phyloP scores from a whole-genome alignment of 2,329 filamentous ascomycete species.

The Davidsoniella neocaledoniae region DNA sequence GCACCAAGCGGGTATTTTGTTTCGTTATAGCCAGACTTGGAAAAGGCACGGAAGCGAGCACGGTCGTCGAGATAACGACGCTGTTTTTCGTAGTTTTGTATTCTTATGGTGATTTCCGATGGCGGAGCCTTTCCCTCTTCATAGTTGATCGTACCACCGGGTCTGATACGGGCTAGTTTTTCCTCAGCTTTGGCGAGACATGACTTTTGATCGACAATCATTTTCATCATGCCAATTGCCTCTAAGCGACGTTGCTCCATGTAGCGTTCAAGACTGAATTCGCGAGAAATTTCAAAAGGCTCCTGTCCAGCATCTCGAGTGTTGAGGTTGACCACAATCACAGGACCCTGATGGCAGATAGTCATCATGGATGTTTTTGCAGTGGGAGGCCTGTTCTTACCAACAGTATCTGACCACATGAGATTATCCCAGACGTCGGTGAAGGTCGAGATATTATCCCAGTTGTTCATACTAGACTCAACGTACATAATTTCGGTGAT shows the following conservation, averaged over 20 bases:
- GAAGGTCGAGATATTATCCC: slow-evolving; percentile 24
- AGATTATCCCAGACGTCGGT: slow-evolving; percentile 32
- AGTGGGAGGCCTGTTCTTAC: slow-evolving; percentile 19
- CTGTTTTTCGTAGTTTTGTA: slow-evolving; percentile 14
- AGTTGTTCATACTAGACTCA: slow-evolving; percentile 24
- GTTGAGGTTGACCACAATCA: slow-evolving; percentile 31
- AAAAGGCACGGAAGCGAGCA: slow-evolving; percentile 22
- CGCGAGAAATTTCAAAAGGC: slow-evolving; percentile 31
- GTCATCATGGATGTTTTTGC: slow-evolving; percentile 26
- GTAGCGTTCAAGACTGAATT: slow-evolving; percentile 39
- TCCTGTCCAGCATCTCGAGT: slow-evolving; percentile 24
- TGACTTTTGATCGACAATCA: slow-evolving; percentile 8
- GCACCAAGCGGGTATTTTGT: slow-evolving; percentile 22
- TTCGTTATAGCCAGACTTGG: slow-evolving; percentile 23
- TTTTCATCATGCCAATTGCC: slow-evolving; percentile 17
- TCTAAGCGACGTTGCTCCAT: slow-evolving; percentile 27
- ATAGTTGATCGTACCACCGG: not conserved
- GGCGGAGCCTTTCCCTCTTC: not conserved
- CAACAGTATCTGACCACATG: slow-evolving; percentile 29
- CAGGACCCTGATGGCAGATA: slow-evolving; percentile 30
- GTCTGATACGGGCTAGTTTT: not conserved
- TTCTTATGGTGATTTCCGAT: slow-evolving; percentile 2
- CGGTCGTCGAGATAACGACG: slow-evolving; percentile 22
- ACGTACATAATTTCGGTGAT: slow-evolving; percentile 26
- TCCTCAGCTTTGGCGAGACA: slow-evolving; percentile 3